Evolutionary conservation across 2,329 filamentous ascomycete species (phyloP), one percentile per base, ranked within the genome.

Genomic region (Zymoseptoria brevis): DNA sequence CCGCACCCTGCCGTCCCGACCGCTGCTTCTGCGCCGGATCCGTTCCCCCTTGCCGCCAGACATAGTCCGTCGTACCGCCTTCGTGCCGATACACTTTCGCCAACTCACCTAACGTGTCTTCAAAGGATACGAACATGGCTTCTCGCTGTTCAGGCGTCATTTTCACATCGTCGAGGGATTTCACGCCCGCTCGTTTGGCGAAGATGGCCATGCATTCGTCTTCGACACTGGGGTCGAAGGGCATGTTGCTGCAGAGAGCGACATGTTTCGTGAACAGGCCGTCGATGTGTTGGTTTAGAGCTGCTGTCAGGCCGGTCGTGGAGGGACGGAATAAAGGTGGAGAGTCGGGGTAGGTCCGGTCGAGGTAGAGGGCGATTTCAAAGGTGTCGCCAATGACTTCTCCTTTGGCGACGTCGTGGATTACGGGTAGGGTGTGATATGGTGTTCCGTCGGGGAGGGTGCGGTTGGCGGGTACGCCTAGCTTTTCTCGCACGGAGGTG

Each of bases 311-410:
- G 8, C 65, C 68, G 1, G 64, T 69, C 1, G 71, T 69, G 48
- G 72, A 68, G 0, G 69, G 53, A 0, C 79, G 79, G 64, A 86
- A 82, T 1, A 87, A 74, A 0, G 77, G 73, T 1, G 78, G 78
- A 0, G 76, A 69, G 29, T 70, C 59, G 0, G 82, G 81, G 57
- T 81, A 84, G 0, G 69, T 75, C 1, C 76, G 71, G 22, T 87
- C 78, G 1, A 87, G 75, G 65, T 86, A 81, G 24, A 79, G 71
- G 6, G 85, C 85, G 60, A 87, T 87, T 56, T 87, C 85, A 66
- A 86, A 85, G 2, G 83, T 83, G 72, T 88, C 85, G 4, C 85
- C 85, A 2, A 87, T 57, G 0, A 75, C 55, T 0, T 71, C 60
- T 4, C 66, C 67, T 0, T 77, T 79, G 19, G 66, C 57, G 0